Evolutionary conservation across 108 stramenopile genomes (phyloP).

Genomic region (Cylindrotheca fusiformis): DNA sequence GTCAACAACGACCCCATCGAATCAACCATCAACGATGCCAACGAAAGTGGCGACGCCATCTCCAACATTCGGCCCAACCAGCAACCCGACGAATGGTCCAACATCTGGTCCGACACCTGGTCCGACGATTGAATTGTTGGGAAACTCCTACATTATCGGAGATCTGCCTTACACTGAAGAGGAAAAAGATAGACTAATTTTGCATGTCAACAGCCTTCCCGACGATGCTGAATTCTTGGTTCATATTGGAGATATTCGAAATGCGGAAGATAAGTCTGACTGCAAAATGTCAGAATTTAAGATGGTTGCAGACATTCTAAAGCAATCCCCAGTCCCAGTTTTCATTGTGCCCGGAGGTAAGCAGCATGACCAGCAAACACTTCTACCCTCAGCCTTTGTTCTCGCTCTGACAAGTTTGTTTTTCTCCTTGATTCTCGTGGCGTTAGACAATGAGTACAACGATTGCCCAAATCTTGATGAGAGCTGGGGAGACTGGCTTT

Average conservation of each 20-base stretch:
- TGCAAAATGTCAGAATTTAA: constrained; percentile 39
- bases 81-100: neutral
- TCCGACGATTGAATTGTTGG: neutral
- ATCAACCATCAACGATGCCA: neutral
- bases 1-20: neutral
- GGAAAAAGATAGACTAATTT: constrained; percentile 37
- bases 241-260: constrained; percentile 50
- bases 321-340: constrained; percentile 29
- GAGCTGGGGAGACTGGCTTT: constrained; percentile 23
- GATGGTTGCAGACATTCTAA: constrained; percentile 24
- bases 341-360: constrained; percentile 52
- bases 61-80: neutral
- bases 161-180: constrained; percentile 57
- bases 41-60: neutral
- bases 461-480: constrained; percentile 34
- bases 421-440: neutral
- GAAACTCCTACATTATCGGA: constrained; percentile 65
- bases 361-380: neutral
- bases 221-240: constrained; percentile 54
- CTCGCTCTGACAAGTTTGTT: neutral
- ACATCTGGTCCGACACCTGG: neutral
- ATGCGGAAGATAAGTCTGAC: constrained; percentile 14
- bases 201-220: constrained; percentile 47
- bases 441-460: constrained; percentile 46
- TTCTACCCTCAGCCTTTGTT: neutral